phyloP scores from a whole-genome alignment of 192 early-diverging fungal genomes.

The Dissophora globulifera region DNA sequence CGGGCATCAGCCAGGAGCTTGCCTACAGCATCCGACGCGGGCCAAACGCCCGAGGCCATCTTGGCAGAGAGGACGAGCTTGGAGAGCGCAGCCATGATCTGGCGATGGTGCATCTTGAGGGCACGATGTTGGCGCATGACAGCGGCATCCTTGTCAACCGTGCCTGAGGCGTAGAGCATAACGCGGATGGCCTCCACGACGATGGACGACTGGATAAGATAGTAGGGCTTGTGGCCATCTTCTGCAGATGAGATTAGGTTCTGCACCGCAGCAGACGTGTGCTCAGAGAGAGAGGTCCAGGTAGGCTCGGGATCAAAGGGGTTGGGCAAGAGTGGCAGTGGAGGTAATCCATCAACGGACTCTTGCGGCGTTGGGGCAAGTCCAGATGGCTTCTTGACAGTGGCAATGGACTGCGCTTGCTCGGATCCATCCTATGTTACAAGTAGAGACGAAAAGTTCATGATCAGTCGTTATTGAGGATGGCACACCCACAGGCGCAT shows the following conservation, averaged over 20 bases:
- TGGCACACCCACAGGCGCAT: too few species aligned
- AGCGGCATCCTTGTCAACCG: slow-evolving; percentile 72
- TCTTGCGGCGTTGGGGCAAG: slow-evolving; percentile 49
- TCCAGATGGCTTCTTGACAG: slow-evolving; percentile 46
- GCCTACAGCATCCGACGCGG: slow-evolving; percentile 78
- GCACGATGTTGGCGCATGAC: slow-evolving; percentile 69
- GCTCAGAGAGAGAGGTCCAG: slow-evolving; percentile 62
- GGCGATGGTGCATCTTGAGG: slow-evolving; percentile 76
- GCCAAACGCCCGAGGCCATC: slow-evolving; percentile 87
- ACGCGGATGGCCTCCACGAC: slow-evolving; percentile 83
- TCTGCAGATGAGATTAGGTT: slow-evolving; percentile 60
- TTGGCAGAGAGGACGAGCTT: slow-evolving; percentile 87
- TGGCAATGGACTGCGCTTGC: slow-evolving; percentile 35
- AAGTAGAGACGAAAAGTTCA: too few species aligned
- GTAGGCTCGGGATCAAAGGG: slow-evolving; percentile 40
- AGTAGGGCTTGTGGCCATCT: slow-evolving; percentile 68
- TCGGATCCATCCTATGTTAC: slow-evolving; percentile 31
- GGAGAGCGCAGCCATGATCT: slow-evolving; percentile 82
- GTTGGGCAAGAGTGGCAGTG: slow-evolving; percentile 33
- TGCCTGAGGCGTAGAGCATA: slow-evolving; percentile 83
- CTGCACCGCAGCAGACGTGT: slow-evolving; percentile 60
- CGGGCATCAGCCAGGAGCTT: slow-evolving; percentile 78
- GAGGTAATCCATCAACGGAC: slow-evolving; percentile 51
- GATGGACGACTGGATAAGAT: slow-evolving; percentile 60
- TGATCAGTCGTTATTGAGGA: too few species aligned